Evolutionary conservation across 257 asterid genomes (phyloP).

Genomic region (Salvia splendens): DNA sequence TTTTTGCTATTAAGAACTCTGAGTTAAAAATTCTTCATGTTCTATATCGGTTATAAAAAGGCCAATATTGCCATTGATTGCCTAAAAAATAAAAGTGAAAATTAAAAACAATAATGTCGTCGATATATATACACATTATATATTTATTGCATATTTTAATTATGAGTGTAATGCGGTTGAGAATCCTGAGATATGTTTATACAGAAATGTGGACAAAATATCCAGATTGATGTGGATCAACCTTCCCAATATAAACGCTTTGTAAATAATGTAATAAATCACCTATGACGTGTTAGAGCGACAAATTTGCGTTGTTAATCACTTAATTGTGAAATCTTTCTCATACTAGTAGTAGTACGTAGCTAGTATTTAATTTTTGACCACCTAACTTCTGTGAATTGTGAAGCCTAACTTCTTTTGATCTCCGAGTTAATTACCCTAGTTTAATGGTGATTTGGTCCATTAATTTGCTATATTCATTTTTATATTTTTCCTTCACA

Average conservation of each 20-base stretch:
- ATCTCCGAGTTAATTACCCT: not conserved
- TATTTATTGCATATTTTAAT: no score
- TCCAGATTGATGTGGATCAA: not conserved
- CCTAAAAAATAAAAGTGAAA: no score
- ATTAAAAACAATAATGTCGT: no score
- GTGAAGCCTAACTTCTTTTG: not conserved
- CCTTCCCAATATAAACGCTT: not conserved
- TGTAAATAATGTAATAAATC: not conserved
- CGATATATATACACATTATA: no score
- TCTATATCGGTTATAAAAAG: no score
- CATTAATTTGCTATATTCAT: no score
- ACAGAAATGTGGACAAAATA: not conserved
- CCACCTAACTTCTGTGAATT: slow-evolving; percentile 4
- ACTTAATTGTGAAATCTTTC: not conserved
- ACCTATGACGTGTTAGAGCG: not conserved
- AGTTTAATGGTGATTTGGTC: not conserved
- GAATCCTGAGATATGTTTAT: not conserved
- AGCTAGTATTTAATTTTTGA: not conserved
- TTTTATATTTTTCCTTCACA: not conserved
- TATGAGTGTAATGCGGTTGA: no score
- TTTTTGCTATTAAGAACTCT: no score
- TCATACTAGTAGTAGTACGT: not conserved
- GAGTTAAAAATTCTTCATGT: no score
- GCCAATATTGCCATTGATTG: no score
- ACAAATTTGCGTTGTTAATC: slow-evolving; percentile 14